Percentiles rank a stretch among this genome's conserved stretches.
These are phyloP conservation scores for Luzula sylvatica DNA, from an alignment of 176 grass and related monocot species.

Conservation along the genomic window DNA sequence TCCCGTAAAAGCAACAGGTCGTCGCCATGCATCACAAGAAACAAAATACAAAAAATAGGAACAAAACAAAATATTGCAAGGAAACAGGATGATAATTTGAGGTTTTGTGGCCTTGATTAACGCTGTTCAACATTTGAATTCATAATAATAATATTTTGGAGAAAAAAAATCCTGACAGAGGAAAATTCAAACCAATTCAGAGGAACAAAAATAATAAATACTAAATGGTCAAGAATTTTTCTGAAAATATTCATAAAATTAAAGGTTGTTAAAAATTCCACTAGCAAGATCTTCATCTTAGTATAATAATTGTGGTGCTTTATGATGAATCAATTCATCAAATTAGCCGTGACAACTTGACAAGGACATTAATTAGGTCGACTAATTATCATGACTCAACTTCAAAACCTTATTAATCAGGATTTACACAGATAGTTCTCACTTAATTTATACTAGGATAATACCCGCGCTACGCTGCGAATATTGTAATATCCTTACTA, in stretches of 20 bases:
- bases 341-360: too few relatives aligned
- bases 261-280: conserved; percentile 6
- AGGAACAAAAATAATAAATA: too few relatives aligned
- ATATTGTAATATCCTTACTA: too few relatives aligned
- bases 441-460: too few relatives aligned
- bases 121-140: background rate
- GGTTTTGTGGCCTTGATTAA: conserved; percentile 14
- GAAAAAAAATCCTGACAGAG: background rate
- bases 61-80: conserved; percentile 1
- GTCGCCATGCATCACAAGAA: conserved; percentile 6
- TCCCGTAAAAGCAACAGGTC: conserved; percentile 18
- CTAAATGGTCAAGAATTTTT: background rate
- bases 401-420: too few relatives aligned
- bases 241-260: background rate
- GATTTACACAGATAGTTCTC: too few relatives aligned
- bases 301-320: conserved; percentile 1
- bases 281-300: background rate
- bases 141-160: background rate
- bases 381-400: too few relatives aligned
- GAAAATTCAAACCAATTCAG: too few relatives aligned
- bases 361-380: too few relatives aligned
- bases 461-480: too few relatives aligned
- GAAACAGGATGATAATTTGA: background rate
- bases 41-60: background rate
- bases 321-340: too few relatives aligned